Evolutionary conservation across 768 basidiomycete genomes (phyloP).

Genomic region (Tephrocybe sp.): DNA sequence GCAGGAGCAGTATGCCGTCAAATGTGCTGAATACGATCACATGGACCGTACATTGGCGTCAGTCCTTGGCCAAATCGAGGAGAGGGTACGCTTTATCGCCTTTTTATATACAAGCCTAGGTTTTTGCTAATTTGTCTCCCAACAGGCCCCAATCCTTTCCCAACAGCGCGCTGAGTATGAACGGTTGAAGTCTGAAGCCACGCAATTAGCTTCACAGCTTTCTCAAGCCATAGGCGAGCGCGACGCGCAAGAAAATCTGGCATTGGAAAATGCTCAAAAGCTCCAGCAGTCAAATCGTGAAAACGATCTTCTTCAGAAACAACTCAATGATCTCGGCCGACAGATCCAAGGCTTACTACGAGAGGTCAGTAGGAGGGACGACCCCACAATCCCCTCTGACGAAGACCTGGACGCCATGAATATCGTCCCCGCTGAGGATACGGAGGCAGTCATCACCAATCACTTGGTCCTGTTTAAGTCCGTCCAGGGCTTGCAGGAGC

Average conservation of each 20-base stretch:
- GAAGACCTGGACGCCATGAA: conserved; percentile 51
- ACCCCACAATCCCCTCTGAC: conserved; percentile 77
- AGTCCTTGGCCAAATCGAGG: conserved; percentile 83
- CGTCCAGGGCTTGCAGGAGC: conserved; percentile 77
- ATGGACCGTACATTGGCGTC: conserved; percentile 79
- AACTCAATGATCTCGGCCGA: conserved; percentile 77
- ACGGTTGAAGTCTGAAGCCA: conserved; percentile 74
- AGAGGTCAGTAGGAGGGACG: conserved; percentile 77
- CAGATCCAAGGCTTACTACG: conserved; percentile 81
- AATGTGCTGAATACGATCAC: conserved; percentile 78
- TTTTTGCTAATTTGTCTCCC: conserved; percentile 1
- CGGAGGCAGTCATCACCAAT: conserved; percentile 82
- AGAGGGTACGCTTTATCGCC: conserved; percentile 59
- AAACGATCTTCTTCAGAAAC: conserved; percentile 66
- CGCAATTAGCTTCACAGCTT: conserved; percentile 79
- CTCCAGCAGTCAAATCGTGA: conserved; percentile 55
- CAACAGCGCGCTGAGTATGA: conserved; percentile 91
- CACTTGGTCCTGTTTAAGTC: conserved; percentile 85
- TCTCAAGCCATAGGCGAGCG: conserved; percentile 72
- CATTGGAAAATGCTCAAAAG: conserved; percentile 64
- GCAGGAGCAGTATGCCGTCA: conserved; percentile 76
- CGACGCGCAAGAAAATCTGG: conserved; percentile 54
- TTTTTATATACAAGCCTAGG: conserved; percentile 25
- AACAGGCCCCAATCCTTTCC: conserved; percentile 82
- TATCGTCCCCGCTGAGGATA: conserved; percentile 45